Conservation (phyloP, 768 basidiomycete genomes). For the Hortiboletus campestris region DNA sequence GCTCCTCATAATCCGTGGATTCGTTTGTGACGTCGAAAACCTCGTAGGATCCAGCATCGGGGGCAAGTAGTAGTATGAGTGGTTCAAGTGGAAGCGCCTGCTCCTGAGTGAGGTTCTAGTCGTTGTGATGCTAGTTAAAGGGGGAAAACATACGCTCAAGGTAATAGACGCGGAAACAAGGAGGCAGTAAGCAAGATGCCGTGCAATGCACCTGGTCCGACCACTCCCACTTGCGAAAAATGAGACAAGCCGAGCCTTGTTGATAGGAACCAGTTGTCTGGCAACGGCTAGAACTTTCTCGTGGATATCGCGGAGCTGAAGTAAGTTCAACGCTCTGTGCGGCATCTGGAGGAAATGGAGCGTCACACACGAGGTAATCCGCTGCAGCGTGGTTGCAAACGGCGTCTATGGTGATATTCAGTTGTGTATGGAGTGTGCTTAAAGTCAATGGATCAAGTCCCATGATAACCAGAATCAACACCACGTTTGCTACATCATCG, state of each 20-base stretch:
- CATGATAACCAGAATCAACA: slow-evolving; percentile 51
- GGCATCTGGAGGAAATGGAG: not conserved
- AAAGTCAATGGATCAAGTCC: slow-evolving; percentile 54
- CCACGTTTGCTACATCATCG: slow-evolving; percentile 46
- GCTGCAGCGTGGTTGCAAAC: slow-evolving; percentile 41
- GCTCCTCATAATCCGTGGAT: slow-evolving; percentile 58
- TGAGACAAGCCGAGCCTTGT: slow-evolving; percentile 50
- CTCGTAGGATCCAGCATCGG: slow-evolving; percentile 38
- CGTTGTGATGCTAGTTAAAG: not conserved
- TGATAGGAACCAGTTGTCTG: slow-evolving; percentile 41
- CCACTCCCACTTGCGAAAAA: slow-evolving; percentile 52
- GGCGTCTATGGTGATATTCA: slow-evolving; percentile 46
- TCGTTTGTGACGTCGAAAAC: slow-evolving; percentile 54
- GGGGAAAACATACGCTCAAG: slow-evolving; percentile 14
- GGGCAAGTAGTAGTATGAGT: slow-evolving; percentile 49
- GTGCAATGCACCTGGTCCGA: slow-evolving; percentile 52
- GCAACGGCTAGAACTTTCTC: slow-evolving; percentile 43
- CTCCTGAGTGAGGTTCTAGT: slow-evolving; percentile 32
- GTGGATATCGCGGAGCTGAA: slow-evolving; percentile 49
- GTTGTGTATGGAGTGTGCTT: slow-evolving; percentile 42
- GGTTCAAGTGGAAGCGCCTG: slow-evolving; percentile 50
- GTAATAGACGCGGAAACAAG: slow-evolving; percentile 3
- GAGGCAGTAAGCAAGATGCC: slow-evolving; percentile 51
- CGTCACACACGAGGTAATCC: slow-evolving; percentile 28
- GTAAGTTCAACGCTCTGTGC: not conserved